These are phyloP conservation scores for Lasiosphaeria miniovina DNA, from an alignment of 495 filamentous ascomycete genomes.

Conservation along the genomic window DNA sequence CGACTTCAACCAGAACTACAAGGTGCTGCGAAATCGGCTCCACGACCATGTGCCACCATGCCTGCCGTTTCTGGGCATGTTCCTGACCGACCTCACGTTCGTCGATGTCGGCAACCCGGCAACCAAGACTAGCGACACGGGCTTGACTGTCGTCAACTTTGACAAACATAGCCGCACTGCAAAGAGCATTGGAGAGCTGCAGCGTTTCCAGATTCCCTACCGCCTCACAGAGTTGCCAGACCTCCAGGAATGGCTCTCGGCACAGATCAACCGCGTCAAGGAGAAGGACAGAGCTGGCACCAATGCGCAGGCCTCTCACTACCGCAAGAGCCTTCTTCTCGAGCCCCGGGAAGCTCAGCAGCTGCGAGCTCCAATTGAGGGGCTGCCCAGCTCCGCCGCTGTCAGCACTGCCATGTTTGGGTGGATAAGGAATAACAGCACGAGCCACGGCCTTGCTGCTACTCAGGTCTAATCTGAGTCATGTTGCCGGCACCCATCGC, in stretches of 20 bases:
- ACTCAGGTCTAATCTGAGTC: constrained; percentile 18
- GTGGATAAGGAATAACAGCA: constrained; percentile 31
- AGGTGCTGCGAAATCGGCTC: constrained; percentile 81
- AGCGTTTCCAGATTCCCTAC: constrained; percentile 97
- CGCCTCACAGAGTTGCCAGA: constrained; percentile 80
- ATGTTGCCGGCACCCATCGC: background rate
- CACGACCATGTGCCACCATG: constrained; percentile 89
- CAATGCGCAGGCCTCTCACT: constrained; percentile 76
- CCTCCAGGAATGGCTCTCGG: constrained; percentile 90
- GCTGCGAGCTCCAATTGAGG: constrained; percentile 51
- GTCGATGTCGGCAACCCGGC: constrained; percentile 92
- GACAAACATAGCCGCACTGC: constrained; percentile 96
- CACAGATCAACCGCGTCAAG: constrained; percentile 77
- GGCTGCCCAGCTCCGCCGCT: constrained; percentile 5
- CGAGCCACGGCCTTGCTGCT: constrained; percentile 11
- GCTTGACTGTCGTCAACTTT: constrained; percentile 88
- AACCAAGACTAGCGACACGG: constrained; percentile 49
- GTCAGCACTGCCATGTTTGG: constrained; percentile 30
- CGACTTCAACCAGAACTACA: constrained; percentile 87
- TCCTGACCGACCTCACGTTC: constrained; percentile 83
- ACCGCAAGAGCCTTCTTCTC: constrained; percentile 81
- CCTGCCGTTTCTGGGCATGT: constrained; percentile 94
- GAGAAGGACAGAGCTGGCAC: constrained; percentile 63
- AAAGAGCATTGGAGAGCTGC: constrained; percentile 90
- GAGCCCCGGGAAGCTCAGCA: constrained; percentile 71